Percentiles rank a stretch among this genome's conserved stretches.
These are phyloP conservation scores for Cryptococcus neoformans DNA, from an alignment of 1,284 basidiomycete species.

Conservation along the genomic window DNA sequence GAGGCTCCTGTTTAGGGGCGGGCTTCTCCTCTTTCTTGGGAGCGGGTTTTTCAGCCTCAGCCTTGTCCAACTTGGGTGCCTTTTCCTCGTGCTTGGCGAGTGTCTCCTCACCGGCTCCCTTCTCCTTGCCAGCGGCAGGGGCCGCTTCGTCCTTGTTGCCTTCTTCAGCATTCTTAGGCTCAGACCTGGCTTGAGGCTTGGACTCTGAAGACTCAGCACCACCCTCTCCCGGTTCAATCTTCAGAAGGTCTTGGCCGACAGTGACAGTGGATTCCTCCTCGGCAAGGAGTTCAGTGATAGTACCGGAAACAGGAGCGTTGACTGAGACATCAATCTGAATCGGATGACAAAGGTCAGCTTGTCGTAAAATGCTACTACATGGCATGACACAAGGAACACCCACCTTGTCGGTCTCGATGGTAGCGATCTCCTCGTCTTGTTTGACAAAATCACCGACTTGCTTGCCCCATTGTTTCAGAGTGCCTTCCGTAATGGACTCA, in stretches of 20 bases:
- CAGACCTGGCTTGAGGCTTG: constrained; percentile 36
- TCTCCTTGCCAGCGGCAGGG: constrained; percentile 48
- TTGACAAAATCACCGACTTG: constrained; percentile 88
- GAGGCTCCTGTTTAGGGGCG: constrained; percentile 28
- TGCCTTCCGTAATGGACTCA: constrained; percentile 97
- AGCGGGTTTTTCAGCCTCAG: constrained; percentile 50
- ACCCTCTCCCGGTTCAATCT: constrained; percentile 76
- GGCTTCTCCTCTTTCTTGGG: constrained; percentile 50
- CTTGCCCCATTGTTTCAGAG: constrained; percentile 93
- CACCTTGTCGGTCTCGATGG: constrained; percentile 99
- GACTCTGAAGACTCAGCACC: constrained; percentile 16
- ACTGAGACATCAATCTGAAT: constrained; percentile 92
- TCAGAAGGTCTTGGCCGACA: constrained; percentile 93
- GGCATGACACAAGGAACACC: constrained; percentile 8
- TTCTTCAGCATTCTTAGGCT: constrained; percentile 49
- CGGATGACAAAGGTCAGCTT: constrained; percentile 9
- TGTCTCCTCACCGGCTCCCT: constrained; percentile 46
- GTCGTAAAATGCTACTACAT: neutral
- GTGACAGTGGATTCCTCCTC: constrained; percentile 91
- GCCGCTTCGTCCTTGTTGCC: constrained; percentile 48
- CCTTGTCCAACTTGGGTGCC: constrained; percentile 54
- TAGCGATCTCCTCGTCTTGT: constrained; percentile 93
- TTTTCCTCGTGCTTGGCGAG: constrained; percentile 51
- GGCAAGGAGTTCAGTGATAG: constrained; percentile 80
- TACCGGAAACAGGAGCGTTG: constrained; percentile 87